These are phyloP conservation scores for Westerdykella sp. DNA, from an alignment of 2,329 filamentous ascomycete species.

Conservation along the genomic window DNA sequence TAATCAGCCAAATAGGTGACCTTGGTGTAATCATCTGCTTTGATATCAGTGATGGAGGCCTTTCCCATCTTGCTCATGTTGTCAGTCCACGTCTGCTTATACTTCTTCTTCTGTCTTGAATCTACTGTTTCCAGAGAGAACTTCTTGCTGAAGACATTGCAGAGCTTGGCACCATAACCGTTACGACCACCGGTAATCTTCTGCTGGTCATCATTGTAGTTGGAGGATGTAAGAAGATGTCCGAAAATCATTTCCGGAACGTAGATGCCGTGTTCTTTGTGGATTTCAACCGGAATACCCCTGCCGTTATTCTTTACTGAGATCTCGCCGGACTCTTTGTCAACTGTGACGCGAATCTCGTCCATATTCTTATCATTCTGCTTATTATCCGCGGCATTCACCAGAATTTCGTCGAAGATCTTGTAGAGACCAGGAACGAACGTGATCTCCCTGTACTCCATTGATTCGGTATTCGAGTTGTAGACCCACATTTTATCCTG, in stretches of 20 bases:
- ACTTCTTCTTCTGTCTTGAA: constrained; percentile 77
- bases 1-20: constrained; percentile 93
- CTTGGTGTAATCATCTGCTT: constrained; percentile 79
- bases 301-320: constrained; percentile 94
- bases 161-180: constrained; percentile 96
- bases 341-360: constrained; percentile 74
- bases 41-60: constrained; percentile 75
- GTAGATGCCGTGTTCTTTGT: constrained; percentile 85
- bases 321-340: constrained; percentile 76
- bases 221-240: constrained; percentile 89
- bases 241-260: constrained; percentile 98
- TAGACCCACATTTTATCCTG: constrained; percentile 94
- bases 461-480: constrained; percentile 73
- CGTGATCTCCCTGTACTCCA: constrained; percentile 78
- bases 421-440: constrained; percentile 97
- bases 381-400: constrained; percentile 98
- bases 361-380: constrained; percentile 86
- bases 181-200: constrained; percentile 97
- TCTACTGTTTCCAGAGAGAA: constrained; percentile 91
- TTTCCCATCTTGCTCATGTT: constrained; percentile 94
- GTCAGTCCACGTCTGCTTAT: constrained; percentile 90
- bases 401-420: constrained; percentile 97
- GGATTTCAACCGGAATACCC: constrained; percentile 92
- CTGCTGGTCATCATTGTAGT: constrained; percentile 90
- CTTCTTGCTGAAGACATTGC: constrained; percentile 93